These are phyloP conservation scores for Termitomyces sp. DNA, from an alignment of 768 basidiomycete species.

Conservation along the genomic window DNA sequence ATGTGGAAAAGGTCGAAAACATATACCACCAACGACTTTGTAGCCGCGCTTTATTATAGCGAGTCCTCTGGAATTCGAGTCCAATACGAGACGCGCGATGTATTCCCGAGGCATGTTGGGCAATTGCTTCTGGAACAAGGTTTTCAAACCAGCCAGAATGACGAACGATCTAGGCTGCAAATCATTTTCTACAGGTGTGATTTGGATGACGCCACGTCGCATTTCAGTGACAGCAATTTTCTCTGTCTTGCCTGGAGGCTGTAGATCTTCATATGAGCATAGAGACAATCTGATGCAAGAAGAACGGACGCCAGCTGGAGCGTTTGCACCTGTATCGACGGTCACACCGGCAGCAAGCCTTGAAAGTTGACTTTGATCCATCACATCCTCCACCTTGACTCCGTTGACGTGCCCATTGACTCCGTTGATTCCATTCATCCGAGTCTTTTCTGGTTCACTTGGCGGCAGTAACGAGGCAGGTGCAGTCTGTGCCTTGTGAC, in stretches of 20 bases:
- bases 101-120: slow-evolving; percentile 99
- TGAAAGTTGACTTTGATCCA: slow-evolving; percentile 72
- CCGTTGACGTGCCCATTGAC: slow-evolving; percentile 40
- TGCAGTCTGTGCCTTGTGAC: slow-evolving; percentile 52
- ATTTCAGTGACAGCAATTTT: slow-evolving; percentile 80
- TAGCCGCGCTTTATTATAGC: slow-evolving; percentile 94
- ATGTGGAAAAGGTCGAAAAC: slow-evolving; percentile 93
- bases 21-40: slow-evolving; percentile 97
- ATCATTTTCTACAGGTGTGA: slow-evolving; percentile 83
- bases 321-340: slow-evolving; percentile 23
- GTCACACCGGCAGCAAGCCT: slow-evolving; percentile 78
- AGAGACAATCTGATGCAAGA: not conserved
- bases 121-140: slow-evolving; percentile 93
- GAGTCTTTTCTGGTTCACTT: slow-evolving; percentile 29
- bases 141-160: slow-evolving; percentile 92
- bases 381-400: slow-evolving; percentile 71
- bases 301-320: slow-evolving; percentile 39
- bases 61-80: slow-evolving; percentile 84
- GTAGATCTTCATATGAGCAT: not conserved
- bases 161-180: slow-evolving; percentile 68
- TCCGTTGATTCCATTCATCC: slow-evolving; percentile 39
- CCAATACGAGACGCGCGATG: slow-evolving; percentile 92
- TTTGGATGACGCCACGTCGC: slow-evolving; percentile 74
- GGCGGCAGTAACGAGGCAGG: slow-evolving; percentile 35
- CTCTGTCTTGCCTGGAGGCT: slow-evolving; percentile 58